Conservation (phyloP, 352 stramenopile genomes). For the Saprolegnia parasitica region DNA sequence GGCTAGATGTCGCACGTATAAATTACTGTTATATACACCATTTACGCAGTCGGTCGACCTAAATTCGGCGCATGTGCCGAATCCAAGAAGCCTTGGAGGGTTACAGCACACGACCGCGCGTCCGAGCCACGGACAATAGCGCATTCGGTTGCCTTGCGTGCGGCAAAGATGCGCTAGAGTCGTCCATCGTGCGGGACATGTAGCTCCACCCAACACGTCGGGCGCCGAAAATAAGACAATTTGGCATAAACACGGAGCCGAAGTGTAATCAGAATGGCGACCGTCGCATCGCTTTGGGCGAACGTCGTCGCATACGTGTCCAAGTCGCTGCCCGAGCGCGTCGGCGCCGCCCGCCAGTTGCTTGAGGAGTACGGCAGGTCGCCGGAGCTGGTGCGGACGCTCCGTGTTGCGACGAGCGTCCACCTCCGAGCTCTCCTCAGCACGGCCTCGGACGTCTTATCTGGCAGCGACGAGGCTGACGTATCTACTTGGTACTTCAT, state of each 20-base stretch:
- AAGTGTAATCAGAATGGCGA: slow-evolving; percentile 1
- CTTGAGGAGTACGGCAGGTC: background rate
- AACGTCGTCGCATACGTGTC: slow-evolving; percentile 8
- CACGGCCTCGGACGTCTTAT: slow-evolving; percentile 19
- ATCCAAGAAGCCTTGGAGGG: too few relatives aligned
- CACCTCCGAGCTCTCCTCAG: slow-evolving; percentile 18
- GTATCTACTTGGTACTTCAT: slow-evolving; percentile 11
- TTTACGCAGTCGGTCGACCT: too few relatives aligned
- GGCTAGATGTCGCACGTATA: too few relatives aligned
- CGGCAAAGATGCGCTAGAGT: background rate
- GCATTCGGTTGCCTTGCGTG: background rate
- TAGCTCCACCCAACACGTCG: too few relatives aligned
- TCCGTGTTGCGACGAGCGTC: background rate
- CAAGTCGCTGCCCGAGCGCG: slow-evolving; percentile 5
- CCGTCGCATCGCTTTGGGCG: background rate
- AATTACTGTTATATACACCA: too few relatives aligned
- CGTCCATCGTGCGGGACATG: background rate
- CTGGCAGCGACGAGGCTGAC: background rate
- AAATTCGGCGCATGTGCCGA: too few relatives aligned
- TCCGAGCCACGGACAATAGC: too few relatives aligned
- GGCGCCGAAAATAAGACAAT: background rate
- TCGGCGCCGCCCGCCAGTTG: background rate
- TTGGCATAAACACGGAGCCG: background rate
- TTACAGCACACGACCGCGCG: too few relatives aligned
- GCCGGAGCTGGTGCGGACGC: background rate